Evolutionary conservation across 2,329 filamentous ascomycete genomes (phyloP).

Genomic region (Lachnum nothofagi): DNA sequence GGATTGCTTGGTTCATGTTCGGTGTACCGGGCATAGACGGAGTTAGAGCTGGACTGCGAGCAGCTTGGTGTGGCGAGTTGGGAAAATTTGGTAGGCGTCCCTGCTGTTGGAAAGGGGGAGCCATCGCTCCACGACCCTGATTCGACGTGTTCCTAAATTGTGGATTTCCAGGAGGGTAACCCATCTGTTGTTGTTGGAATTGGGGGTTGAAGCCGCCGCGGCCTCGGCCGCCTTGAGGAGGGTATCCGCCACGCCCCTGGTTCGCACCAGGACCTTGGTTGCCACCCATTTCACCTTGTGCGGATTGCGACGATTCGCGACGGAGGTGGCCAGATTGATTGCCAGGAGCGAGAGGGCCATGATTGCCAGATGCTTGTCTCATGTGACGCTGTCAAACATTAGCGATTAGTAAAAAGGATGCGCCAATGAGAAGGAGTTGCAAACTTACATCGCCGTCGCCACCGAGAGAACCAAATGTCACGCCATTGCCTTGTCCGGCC

Average conservation of each 20-base stretch:
- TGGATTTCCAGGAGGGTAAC: conserved; percentile 43
- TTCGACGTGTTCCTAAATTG: conserved; percentile 31
- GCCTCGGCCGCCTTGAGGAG: conserved; percentile 48
- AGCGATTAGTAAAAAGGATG: conserved; percentile 27
- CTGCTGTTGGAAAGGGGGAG: conserved; percentile 42
- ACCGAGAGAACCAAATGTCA: conserved; percentile 76
- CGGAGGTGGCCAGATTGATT: conserved; percentile 71
- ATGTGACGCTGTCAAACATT: conserved; percentile 54
- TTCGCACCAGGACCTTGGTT: conserved; percentile 47
- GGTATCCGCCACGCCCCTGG: conserved; percentile 47
- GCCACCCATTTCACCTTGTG: conserved; percentile 66
- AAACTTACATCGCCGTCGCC: conserved; percentile 73
- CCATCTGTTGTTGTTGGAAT: conserved; percentile 46
- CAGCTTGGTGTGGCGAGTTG: conserved; percentile 61
- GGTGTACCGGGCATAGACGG: conserved; percentile 64
- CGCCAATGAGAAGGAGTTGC: conserved; percentile 22
- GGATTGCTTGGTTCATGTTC: conserved; percentile 62
- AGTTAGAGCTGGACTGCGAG: conserved; percentile 60
- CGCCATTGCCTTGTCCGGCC: conserved; percentile 63
- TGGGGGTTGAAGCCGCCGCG: conserved; percentile 54
- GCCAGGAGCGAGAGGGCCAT: conserved; percentile 55
- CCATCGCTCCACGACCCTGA: conserved; percentile 48
- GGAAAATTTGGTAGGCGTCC: conserved; percentile 47
- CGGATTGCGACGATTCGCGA: conserved; percentile 79
- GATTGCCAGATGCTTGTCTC: conserved; percentile 59